phyloP scores from a whole-genome alignment of 73 alveolate genomes.

The Paramecium caudatum region DNA sequence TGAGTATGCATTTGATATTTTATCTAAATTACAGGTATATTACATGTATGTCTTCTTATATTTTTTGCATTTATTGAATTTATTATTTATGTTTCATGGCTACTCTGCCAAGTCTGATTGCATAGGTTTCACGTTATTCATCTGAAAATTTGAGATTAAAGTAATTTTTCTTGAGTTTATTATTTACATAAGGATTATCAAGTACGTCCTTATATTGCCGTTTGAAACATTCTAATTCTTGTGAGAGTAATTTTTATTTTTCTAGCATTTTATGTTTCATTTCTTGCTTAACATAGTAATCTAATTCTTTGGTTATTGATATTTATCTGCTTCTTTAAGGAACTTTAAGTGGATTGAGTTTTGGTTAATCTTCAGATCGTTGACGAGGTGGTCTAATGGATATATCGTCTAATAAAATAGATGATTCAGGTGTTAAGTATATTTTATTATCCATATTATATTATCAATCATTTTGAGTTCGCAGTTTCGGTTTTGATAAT shows the following conservation, averaged over 20 bases:
- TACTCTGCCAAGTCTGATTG: background rate
- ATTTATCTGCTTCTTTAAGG: constrained; percentile 47
- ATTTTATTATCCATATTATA: background rate
- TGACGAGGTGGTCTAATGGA: background rate
- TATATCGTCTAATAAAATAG: background rate
- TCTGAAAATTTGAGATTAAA: constrained; percentile 11
- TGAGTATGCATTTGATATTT: constrained; percentile 3
- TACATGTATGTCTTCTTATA: background rate
- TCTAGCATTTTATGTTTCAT: constrained; percentile 27
- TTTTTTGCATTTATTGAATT: constrained; percentile 3
- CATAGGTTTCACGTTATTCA: constrained; percentile 9
- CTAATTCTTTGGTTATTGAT: background rate
- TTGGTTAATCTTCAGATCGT: constrained; percentile 2
- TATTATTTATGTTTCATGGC: background rate
- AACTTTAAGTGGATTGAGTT: background rate
- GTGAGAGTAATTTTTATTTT: background rate
- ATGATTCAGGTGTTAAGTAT: constrained; percentile 42
- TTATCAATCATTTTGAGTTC: constrained; percentile 58
- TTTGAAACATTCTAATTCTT: constrained; percentile 1
- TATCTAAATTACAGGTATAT: background rate
- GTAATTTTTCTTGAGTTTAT: constrained; percentile 14
- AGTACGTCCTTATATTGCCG: background rate
- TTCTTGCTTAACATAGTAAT: background rate
- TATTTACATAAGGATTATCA: constrained; percentile 34
- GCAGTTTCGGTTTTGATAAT: constrained; percentile 27